A percentile compares a stretch with the other conserved stretches of the same genome.
Conservation (phyloP, 345 rosid species). For the Schrenkiella parvula region DNA sequence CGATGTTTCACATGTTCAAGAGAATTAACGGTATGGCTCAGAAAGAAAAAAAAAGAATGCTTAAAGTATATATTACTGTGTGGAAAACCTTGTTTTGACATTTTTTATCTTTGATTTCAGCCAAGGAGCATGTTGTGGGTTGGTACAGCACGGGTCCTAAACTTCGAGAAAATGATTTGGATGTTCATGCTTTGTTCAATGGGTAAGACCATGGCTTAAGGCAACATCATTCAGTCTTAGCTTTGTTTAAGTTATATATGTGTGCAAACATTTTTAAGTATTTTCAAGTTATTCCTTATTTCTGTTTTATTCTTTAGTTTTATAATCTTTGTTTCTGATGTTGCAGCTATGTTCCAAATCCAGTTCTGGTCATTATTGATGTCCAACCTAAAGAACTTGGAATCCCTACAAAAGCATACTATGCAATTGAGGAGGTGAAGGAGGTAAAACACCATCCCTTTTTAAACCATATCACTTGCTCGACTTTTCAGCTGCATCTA, state of each 20-base stretch:
- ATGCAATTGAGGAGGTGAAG: slow-evolving; percentile 54
- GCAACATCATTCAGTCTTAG: not conserved
- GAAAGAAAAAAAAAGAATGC: not conserved
- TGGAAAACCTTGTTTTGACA: not conserved
- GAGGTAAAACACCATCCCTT: slow-evolving; percentile 34
- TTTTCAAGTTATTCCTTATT: not conserved
- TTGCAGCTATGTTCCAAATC: slow-evolving; percentile 78
- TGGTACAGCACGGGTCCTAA: slow-evolving; percentile 98
- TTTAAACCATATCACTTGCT: not conserved
- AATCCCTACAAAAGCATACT: slow-evolving; percentile 85
- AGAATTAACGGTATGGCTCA: slow-evolving; percentile 63
- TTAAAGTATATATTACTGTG: not conserved
- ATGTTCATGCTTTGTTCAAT: slow-evolving; percentile 67
- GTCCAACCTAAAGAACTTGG: slow-evolving; percentile 86
- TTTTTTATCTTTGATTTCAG: slow-evolving; percentile 37
- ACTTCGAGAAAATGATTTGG: slow-evolving; percentile 83
- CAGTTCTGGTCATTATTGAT: slow-evolving; percentile 84
- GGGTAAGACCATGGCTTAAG: slow-evolving; percentile 38
- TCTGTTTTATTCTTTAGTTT: not conserved
- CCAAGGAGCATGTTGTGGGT: slow-evolving; percentile 97
- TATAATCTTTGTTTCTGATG: slow-evolving; percentile 7
- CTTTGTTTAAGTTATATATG: not conserved
- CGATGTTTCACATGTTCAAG: slow-evolving; percentile 96
- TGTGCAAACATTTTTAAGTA: not conserved
- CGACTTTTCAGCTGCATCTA: not conserved